A percentile compares a stretch with the other conserved stretches of the same genome.
These are phyloP conservation scores for Cardamine chenopodiifolia DNA, from an alignment of 345 rosid species.

Conservation along the genomic window DNA sequence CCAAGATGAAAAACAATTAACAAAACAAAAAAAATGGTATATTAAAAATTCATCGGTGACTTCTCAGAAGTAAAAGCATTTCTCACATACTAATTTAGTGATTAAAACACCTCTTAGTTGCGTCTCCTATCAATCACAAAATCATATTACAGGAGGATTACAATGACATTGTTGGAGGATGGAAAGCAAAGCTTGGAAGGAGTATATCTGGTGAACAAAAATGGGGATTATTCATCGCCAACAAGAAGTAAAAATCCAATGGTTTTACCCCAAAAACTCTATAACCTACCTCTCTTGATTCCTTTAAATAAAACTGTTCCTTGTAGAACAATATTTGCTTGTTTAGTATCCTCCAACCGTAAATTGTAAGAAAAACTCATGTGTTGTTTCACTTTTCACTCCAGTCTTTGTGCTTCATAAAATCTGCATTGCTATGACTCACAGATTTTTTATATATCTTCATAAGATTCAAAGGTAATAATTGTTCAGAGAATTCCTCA, in stretches of 20 bases:
- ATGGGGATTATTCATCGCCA: slow-evolving; percentile 81
- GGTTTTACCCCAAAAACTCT: background rate
- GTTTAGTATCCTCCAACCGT: background rate
- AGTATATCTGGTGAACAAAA: slow-evolving; percentile 66
- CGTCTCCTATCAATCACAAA: background rate
- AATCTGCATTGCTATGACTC: slow-evolving; percentile 1
- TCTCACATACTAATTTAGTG: background rate
- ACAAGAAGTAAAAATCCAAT: slow-evolving; percentile 33
- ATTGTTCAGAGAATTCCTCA: background rate
- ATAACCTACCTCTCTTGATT: background rate
- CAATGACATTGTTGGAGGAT: slow-evolving; percentile 71
- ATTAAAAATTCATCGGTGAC: slow-evolving; percentile 68
- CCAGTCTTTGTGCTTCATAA: background rate
- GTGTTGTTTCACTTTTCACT: background rate
- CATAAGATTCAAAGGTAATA: background rate
- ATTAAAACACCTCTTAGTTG: background rate
- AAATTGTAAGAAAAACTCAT: background rate
- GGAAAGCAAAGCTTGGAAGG: slow-evolving; percentile 73
- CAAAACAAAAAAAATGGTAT: no score
- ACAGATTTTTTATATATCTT: background rate
- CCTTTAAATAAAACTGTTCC: slow-evolving; percentile 20
- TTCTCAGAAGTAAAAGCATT: slow-evolving; percentile 50
- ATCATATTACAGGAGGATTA: slow-evolving; percentile 63
- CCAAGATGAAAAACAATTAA: background rate
- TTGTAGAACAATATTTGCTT: slow-evolving; percentile 15